Evolutionary conservation across 169 alveolate species (phyloP), one percentile per base, ranked within the genome.

Genomic region (Plasmodium cynomolgi): DNA sequence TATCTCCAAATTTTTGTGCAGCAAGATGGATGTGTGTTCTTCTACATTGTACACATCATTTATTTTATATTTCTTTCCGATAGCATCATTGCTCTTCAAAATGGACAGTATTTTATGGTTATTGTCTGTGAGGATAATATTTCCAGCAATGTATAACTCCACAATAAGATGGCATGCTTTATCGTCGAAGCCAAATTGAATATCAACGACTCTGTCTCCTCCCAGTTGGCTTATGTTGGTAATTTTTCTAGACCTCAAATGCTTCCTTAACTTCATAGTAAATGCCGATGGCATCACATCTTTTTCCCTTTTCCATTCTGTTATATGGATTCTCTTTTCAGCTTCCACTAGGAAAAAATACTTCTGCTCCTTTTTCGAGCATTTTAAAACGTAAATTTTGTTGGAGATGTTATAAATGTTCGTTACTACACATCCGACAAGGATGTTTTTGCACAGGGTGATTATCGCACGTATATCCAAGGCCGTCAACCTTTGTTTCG

Each of bases 131-230:
- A 98, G 95, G 74, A 98, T 96, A 29, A 98, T 95, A 95, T 98
- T 98, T 71, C 99, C 99, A 58, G 98, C 96, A 54, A 98, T 98
- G 91, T 98, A 98, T 71, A 98, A 96, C 93, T 98, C 99, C 1
- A 98, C 96, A 47, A 98, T 96, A n/a, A 98, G 84, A 93, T 98
- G 99, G 77, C 95, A 96, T 1, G 97, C 97, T 75, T 97, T 96
- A 71, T 98, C 99, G 23, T 98, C 99, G 81, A 97, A 96, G 74
- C 99, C 98, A 92, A 98, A 98, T 58, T 98, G 96, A 33, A 98
- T 95, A 77, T 97, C 99, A 50, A 98, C 96, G 17, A 98, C 99
- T 93, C 99, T 96, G 88, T 98, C 99, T 73, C 97, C 97, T 11
- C 98, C 99, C 29, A 98, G 93, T 91, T 98, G 98, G 13, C 58